Percentiles rank a stretch among this genome's conserved stretches.
Conservation (phyloP, 306 rosid species). For the Biancaea sappan region DNA sequence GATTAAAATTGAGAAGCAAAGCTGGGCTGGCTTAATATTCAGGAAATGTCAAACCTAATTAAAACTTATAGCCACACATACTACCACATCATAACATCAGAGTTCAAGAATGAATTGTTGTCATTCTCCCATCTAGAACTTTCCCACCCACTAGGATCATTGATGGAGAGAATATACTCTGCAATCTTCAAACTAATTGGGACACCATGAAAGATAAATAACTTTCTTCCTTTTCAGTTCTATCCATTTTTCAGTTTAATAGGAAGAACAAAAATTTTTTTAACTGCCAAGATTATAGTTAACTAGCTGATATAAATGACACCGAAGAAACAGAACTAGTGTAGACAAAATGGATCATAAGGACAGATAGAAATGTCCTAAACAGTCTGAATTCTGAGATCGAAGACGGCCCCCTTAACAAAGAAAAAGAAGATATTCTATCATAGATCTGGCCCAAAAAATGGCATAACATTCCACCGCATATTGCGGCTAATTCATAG, state of each 20-base stretch:
- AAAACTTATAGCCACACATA: not conserved
- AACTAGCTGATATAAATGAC: conserved; percentile 8
- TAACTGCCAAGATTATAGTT: conserved; percentile 6
- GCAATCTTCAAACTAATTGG: not conserved
- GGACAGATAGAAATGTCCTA: not conserved
- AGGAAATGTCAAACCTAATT: not conserved
- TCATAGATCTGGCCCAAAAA: conserved; percentile 5
- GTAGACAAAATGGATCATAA: conserved; percentile 16
- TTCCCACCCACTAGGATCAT: not conserved
- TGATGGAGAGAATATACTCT: not conserved
- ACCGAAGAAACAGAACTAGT: conserved; percentile 17
- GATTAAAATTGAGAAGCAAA: not conserved
- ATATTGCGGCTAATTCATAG: conserved; percentile 3
- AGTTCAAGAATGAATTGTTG: not conserved
- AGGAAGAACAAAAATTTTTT: not conserved
- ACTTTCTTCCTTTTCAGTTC: conserved; percentile 15
- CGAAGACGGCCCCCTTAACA: not conserved
- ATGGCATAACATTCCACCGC: not conserved
- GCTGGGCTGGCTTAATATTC: not conserved
- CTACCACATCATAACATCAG: not conserved
- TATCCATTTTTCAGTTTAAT: conserved; percentile 14
- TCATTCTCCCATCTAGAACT: not conserved
- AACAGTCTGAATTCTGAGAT: conserved; percentile 25
- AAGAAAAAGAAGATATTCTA: not conserved
- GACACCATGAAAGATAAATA: not conserved